Evolutionary conservation across 768 basidiomycete species (phyloP).

Genomic region (Russula virescens): DNA sequence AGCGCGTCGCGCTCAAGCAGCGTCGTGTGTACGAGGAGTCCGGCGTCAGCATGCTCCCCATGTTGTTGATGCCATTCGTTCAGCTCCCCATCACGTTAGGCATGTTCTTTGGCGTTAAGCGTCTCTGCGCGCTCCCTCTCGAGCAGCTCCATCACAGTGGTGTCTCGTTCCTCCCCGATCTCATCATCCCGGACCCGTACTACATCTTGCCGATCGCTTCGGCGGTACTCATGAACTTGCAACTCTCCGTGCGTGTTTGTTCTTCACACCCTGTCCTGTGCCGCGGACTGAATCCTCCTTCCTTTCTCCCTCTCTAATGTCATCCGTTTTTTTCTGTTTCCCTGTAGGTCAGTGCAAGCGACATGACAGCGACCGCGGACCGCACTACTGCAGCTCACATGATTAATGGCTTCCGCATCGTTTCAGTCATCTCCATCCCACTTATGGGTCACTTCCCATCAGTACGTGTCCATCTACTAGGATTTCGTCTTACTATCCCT

Average conservation of each 20-base stretch:
- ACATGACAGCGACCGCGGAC: conserved; percentile 29
- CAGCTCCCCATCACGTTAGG: conserved; percentile 76
- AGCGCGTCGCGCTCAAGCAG: conserved; percentile 42
- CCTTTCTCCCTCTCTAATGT: background rate
- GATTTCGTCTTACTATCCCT: background rate
- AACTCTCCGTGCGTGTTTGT: conserved; percentile 52
- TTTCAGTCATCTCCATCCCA: conserved; percentile 43
- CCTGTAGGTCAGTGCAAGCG: conserved; percentile 48
- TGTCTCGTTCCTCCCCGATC: conserved; percentile 62
- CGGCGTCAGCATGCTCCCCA: conserved; percentile 53
- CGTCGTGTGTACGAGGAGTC: conserved; percentile 54
- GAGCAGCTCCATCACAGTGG: conserved; percentile 75
- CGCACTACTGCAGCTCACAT: conserved; percentile 21
- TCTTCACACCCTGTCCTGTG: background rate
- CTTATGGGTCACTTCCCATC: conserved; percentile 57
- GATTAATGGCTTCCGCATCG: conserved; percentile 30
- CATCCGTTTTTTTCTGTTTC: conserved; percentile 28
- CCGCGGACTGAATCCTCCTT: background rate
- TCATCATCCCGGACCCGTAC: conserved; percentile 73
- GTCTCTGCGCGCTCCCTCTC: conserved; percentile 64
- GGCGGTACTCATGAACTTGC: conserved; percentile 57
- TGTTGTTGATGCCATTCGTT: conserved; percentile 51
- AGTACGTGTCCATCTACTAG: conserved; percentile 42
- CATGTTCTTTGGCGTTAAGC: conserved; percentile 76
- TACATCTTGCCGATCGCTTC: conserved; percentile 61